Evolutionary conservation across 805 yeast species (phyloP), one percentile per base, ranked within the genome.

Genomic region (Nakazawaea holstii): DNA sequence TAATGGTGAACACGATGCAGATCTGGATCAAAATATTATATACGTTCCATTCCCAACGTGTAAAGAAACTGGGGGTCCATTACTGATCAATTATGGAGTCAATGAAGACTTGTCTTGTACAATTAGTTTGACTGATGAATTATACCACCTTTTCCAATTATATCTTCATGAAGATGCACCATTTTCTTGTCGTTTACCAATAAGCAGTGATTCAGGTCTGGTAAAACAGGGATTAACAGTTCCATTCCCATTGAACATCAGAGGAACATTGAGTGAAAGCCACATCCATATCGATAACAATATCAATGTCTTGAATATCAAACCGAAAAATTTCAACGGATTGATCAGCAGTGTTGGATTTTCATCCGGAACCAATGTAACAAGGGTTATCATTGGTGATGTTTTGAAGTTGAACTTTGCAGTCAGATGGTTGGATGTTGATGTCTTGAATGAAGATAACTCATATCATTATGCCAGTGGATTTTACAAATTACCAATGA

Each of bases 151-250:
- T 49, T 82, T 86, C 61, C 92, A 86, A 65, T 67, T 85, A 41
- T 85, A 85, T 59, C 67, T 86, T 38, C 94, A 86, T 61, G 84
- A 85, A 59, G 94, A 86, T 59, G 80, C 76, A 8, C 94, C 94
- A 28, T 79, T 81, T 58, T 74, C 85, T 41, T 86, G 94, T 61
- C 68, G 84, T 47, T 54, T 83, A 8, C 84, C 86, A 3, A 61
- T 78, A 49, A 65, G 74, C 15, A 66, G 66, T 33, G 65, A 68
- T 46, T 65, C 69, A 37, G 67, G 73, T 32, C 35, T 27, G 3
- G 39, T 38, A 29, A 62, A 65, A 53, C 72, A 72, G 6, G 73
- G 73, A 2, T 76, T 77, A 7, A 66, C 59, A 32, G 65, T 84
- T 10, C 91, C 92, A 5, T 62, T 84, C 47, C 74, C 79, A 6